A percentile compares a stretch with the other conserved stretches of the same genome.
Conservation (phyloP, 1,284 basidiomycete species). For the Naganishia albida region DNA sequence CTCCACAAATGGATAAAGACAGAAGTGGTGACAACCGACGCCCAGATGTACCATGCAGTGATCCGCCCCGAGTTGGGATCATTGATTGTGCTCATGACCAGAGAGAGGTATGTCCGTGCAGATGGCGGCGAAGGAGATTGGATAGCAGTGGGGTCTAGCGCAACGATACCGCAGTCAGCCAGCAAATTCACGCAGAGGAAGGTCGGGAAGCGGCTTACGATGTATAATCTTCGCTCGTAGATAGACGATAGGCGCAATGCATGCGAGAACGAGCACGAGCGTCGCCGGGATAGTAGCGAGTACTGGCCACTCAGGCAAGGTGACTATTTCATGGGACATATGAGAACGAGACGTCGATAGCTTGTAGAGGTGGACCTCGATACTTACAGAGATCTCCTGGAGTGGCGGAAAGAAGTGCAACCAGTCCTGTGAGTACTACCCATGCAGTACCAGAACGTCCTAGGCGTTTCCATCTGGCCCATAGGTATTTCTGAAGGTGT, state of each 20-base stretch:
- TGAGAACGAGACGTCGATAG: too few relatives aligned
- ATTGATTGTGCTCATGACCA: constrained; percentile 18
- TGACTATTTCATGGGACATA: too few relatives aligned
- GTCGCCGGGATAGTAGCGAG: constrained; percentile 17
- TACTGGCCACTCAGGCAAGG: constrained; percentile 8
- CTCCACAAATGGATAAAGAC: constrained; percentile 24
- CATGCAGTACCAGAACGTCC: constrained; percentile 16
- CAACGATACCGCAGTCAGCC: not conserved
- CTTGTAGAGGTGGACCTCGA: not conserved
- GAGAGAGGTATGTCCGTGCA: constrained; percentile 20
- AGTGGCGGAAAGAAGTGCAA: constrained; percentile 8
- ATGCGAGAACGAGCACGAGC: constrained; percentile 6
- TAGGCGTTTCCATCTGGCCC: constrained; percentile 20
- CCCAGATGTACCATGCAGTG: constrained; percentile 22
- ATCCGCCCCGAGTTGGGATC: constrained; percentile 19
- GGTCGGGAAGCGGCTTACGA: not conserved
- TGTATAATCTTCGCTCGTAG: constrained; percentile 12
- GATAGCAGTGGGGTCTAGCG: constrained; percentile 2
- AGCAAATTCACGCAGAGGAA: not conserved
- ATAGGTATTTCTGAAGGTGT: constrained; percentile 16
- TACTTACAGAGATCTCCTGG: constrained; percentile 5
- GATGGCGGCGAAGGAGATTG: constrained; percentile 16
- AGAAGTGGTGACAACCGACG: constrained; percentile 11
- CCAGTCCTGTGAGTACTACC: constrained; percentile 12
- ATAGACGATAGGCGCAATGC: constrained; percentile 15